Percentiles rank a stretch among this genome's conserved stretches.
Conservation (phyloP, 345 rosid species). For the Schrenkiella parvula region DNA sequence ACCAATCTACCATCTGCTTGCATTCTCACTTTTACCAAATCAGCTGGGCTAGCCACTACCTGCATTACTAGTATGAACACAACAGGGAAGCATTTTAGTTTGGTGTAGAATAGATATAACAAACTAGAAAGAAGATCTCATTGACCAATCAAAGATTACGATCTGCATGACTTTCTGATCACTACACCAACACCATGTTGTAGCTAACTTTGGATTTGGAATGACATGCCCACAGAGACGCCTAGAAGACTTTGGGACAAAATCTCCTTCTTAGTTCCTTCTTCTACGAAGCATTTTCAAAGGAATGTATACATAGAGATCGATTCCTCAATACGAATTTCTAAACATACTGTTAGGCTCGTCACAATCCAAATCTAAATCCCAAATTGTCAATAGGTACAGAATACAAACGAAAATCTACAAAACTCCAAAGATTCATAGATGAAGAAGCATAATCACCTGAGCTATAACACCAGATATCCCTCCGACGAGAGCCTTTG, state of each 20-base stretch:
- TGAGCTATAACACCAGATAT: constrained; percentile 80
- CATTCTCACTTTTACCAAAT: constrained; percentile 90
- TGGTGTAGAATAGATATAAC: not conserved
- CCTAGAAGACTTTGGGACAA: not conserved
- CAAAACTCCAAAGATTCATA: not conserved
- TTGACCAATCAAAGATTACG: not conserved
- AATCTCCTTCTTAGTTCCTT: not conserved
- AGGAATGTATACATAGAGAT: not conserved
- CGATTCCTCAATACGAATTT: not conserved
- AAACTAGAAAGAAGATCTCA: not conserved
- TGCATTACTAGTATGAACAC: constrained; percentile 43
- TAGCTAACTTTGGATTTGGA: not conserved
- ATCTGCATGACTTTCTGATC: not conserved
- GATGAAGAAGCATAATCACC: constrained; percentile 37
- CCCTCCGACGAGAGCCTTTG: constrained; percentile 69
- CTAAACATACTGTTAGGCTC: not conserved
- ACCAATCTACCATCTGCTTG: constrained; percentile 65
- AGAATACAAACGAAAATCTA: not conserved
- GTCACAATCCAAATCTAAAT: not conserved
- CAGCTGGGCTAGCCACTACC: constrained; percentile 92
- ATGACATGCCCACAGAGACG: not conserved
- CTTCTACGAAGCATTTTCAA: not conserved
- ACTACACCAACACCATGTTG: not conserved
- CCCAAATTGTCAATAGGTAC: not conserved
- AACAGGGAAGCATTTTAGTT: not conserved